phyloP scores from a whole-genome alignment of 75 land plant genomes.

The Picea glauca region DNA sequence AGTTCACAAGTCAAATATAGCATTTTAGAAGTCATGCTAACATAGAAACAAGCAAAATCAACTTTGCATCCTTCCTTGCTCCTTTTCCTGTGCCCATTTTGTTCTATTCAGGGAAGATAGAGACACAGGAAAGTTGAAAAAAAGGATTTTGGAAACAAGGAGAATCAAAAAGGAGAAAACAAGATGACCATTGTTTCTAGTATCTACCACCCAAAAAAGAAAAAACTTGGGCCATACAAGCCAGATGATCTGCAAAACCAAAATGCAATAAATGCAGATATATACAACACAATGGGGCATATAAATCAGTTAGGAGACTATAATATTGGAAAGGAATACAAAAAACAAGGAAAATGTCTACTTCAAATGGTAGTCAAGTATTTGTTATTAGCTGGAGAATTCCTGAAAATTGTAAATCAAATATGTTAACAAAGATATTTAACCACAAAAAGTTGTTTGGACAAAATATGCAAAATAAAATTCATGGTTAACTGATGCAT shows the following conservation, averaged over 20 bases:
- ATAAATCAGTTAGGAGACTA: not conserved
- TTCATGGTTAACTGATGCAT: not conserved
- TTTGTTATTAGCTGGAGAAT: not conserved
- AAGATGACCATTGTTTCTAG: not conserved
- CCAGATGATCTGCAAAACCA: not conserved
- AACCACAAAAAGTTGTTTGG: not conserved
- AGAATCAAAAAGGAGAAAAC: not conserved
- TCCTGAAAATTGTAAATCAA: not conserved
- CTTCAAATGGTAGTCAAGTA: not conserved
- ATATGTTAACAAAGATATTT: not conserved
- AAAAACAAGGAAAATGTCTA: not conserved
- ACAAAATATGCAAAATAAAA: not conserved
- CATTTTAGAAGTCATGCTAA: conserved; percentile 2
- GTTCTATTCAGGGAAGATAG: not conserved
- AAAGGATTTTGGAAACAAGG: not conserved
- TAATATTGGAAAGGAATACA: not conserved
- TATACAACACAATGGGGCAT: not conserved
- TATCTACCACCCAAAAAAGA: not conserved
- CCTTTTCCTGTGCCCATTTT: not conserved
- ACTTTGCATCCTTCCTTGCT: not conserved
- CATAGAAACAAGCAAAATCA: not conserved
- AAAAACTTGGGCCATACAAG: not conserved
- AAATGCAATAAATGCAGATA: not conserved
- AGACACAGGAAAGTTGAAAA: not conserved
- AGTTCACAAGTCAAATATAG: conserved; percentile 9